Evolutionary conservation across 2,329 filamentous ascomycete species (phyloP).

Genomic region (Bipolaris oryzae): DNA sequence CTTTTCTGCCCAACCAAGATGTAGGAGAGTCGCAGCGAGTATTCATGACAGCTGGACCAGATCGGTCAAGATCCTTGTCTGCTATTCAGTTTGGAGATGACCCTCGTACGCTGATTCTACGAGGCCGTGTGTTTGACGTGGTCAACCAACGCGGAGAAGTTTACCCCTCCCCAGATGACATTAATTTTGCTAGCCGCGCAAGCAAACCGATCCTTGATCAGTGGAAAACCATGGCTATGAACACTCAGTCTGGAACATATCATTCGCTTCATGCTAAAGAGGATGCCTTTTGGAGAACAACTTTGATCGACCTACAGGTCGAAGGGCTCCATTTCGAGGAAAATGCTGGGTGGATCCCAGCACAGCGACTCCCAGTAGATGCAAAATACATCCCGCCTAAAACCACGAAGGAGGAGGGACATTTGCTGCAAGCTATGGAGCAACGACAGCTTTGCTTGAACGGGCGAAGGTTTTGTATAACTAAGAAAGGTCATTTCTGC

Average conservation of each 20-base stretch:
- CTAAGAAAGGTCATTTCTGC: slow-evolving; percentile 1
- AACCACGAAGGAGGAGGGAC: background rate
- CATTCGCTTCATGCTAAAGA: background rate
- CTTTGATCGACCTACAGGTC: background rate
- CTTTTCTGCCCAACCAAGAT: background rate
- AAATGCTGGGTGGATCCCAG: slow-evolving; percentile 3
- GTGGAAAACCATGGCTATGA: background rate
- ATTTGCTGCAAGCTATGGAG: background rate
- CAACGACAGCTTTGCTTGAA: background rate
- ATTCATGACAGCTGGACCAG: background rate
- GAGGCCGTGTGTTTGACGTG: background rate
- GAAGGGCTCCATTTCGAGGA: slow-evolving; percentile 1
- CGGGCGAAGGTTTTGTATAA: background rate
- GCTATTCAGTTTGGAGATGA: slow-evolving; percentile 3
- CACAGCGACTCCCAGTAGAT: background rate
- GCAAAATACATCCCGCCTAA: background rate
- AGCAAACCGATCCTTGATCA: background rate
- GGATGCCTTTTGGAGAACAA: slow-evolving; percentile 2
- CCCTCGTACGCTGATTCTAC: background rate
- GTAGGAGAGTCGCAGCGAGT: background rate
- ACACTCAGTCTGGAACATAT: background rate
- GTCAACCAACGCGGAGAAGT: background rate
- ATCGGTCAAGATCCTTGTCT: background rate
- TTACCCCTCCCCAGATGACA: background rate
- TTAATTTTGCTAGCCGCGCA: background rate